phyloP scores from a whole-genome alignment of 2,329 filamentous ascomycete species.

The Fusarium sp. region DNA sequence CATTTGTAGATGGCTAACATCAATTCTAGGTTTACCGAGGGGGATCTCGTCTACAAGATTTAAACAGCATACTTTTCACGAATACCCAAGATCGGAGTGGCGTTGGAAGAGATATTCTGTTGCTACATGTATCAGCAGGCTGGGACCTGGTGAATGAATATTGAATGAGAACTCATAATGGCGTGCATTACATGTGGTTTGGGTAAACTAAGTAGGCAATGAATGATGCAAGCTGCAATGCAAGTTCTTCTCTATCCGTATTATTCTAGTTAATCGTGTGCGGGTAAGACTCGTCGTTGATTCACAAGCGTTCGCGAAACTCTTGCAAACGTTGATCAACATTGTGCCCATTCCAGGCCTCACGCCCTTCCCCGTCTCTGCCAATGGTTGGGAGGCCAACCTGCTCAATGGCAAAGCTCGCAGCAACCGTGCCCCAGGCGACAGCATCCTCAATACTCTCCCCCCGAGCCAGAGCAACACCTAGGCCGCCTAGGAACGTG shows the following conservation, averaged over 20 bases:
- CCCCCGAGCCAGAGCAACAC: conserved; percentile 67
- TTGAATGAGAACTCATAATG: conserved; percentile 13
- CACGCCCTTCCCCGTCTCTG: conserved; percentile 54
- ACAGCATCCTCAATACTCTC: conserved; percentile 73
- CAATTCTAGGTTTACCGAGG: conserved; percentile 62
- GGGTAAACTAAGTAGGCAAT: conserved; percentile 13
- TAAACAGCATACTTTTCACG: conserved; percentile 48
- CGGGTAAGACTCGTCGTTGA: background rate
- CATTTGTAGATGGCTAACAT: conserved; percentile 32
- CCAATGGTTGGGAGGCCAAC: conserved; percentile 77
- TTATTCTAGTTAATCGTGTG: conserved; percentile 20
- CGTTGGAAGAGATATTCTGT: conserved; percentile 12
- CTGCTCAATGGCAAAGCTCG: conserved; percentile 95
- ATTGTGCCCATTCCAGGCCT: conserved; percentile 69
- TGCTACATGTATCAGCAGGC: conserved; percentile 2
- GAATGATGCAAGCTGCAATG: conserved; percentile 16
- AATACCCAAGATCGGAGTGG: conserved; percentile 8
- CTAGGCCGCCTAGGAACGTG: conserved; percentile 76
- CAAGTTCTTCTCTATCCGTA: conserved; percentile 21
- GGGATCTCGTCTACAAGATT: conserved; percentile 75
- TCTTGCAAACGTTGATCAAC: conserved; percentile 63
- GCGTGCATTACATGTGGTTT: conserved; percentile 1
- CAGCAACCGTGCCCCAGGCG: conserved; percentile 80
- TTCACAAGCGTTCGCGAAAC: conserved; percentile 56
- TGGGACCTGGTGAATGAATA: conserved; percentile 1